Evolutionary conservation across 768 basidiomycete species (phyloP).

Genomic region (Leccinellum luteum): DNA sequence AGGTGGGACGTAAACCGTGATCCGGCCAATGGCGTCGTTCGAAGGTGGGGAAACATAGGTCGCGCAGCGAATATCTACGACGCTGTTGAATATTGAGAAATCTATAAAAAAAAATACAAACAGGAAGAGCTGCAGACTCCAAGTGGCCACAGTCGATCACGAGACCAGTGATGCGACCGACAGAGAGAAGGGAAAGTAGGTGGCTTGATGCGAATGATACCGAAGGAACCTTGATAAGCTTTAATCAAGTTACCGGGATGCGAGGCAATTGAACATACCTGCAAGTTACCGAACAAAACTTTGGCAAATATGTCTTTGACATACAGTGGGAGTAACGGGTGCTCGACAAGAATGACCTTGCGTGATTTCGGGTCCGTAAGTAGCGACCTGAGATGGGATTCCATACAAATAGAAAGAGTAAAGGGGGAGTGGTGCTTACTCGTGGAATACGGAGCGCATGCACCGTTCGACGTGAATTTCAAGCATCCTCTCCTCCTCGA

Average conservation of each 20-base stretch:
- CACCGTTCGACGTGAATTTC: conserved; percentile 66
- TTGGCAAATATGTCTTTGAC: conserved; percentile 88
- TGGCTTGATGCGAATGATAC: conserved; percentile 92
- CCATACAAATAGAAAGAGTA: conserved; percentile 7
- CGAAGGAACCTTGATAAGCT: conserved; percentile 70
- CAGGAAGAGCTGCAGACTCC: conserved; percentile 86
- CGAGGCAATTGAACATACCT: conserved; percentile 43
- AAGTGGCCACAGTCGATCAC: conserved; percentile 92
- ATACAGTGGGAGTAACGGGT: conserved; percentile 78
- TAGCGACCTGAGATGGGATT: conserved; percentile 60
- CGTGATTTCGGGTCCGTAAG: conserved; percentile 93
- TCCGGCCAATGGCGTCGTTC: conserved; percentile 85
- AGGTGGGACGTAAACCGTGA: no score
- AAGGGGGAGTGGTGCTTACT: conserved; percentile 48
- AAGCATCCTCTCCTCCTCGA: conserved; percentile 73
- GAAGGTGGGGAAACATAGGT: conserved; percentile 79
- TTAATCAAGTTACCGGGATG: neutral
- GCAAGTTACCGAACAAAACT: conserved; percentile 85
- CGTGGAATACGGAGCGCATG: conserved; percentile 77
- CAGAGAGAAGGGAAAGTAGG: conserved; percentile 78
- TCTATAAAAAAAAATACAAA: conserved; percentile 35
- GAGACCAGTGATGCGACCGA: conserved; percentile 88
- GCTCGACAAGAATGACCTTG: conserved; percentile 91
- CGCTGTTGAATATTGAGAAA: neutral
- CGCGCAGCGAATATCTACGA: conserved; percentile 84